Evolutionary conservation across 345 rosid species (phyloP).

Genomic region (Trapa bicornis): DNA sequence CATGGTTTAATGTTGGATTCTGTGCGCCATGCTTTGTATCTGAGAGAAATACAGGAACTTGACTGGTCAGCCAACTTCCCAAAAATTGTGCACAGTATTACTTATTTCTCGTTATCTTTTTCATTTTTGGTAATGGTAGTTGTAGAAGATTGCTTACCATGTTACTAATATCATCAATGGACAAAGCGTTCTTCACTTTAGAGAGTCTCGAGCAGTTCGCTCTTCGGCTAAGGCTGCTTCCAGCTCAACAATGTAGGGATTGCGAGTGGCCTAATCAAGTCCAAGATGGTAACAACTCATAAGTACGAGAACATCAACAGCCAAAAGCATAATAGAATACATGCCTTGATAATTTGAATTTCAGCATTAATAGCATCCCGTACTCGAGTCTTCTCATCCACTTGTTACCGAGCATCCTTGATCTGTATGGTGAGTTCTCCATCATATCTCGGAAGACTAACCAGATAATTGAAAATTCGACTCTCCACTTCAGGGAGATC

Average conservation of each 20-base stretch:
- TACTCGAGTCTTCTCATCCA: constrained; percentile 44
- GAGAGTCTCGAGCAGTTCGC: constrained; percentile 39
- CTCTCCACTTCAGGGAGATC: constrained; percentile 29
- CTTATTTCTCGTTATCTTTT: too few species aligned
- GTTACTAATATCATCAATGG: constrained; percentile 47
- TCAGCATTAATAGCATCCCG: constrained; percentile 54
- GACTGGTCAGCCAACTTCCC: background rate
- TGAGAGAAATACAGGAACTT: constrained; percentile 17
- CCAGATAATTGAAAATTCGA: constrained; percentile 37
- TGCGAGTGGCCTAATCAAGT: constrained; percentile 30
- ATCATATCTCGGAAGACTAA: constrained; percentile 55
- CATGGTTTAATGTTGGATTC: constrained; percentile 60
- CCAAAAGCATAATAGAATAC: constrained; percentile 5
- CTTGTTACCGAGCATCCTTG: constrained; percentile 34
- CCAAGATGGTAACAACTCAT: constrained; percentile 10
- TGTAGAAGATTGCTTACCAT: constrained; percentile 28
- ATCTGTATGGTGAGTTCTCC: constrained; percentile 42
- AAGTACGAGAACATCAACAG: constrained; percentile 1
- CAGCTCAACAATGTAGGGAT: constrained; percentile 25
- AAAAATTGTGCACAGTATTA: background rate
- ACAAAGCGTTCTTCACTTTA: constrained; percentile 36
- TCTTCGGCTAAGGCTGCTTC: constrained; percentile 43
- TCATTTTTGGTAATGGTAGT: too few species aligned
- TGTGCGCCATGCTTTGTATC: constrained; percentile 58
- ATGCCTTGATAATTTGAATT: constrained; percentile 36